Conservation (phyloP, 2,329 filamentous ascomycete species). For the Stachybotrys chartarum region DNA sequence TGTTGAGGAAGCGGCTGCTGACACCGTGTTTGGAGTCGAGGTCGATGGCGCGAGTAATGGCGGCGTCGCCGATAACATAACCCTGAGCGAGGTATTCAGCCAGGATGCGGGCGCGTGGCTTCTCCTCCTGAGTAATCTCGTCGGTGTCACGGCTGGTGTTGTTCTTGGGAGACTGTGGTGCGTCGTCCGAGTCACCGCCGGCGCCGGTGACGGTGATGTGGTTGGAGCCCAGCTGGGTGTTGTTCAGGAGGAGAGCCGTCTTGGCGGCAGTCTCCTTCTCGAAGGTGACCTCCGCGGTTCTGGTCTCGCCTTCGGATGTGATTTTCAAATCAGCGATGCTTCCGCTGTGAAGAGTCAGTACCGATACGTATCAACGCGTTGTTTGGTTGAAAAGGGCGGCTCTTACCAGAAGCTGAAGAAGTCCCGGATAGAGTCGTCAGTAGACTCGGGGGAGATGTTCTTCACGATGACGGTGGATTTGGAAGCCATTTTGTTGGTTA, state of each 20-base stretch:
- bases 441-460: slow-evolving; percentile 76
- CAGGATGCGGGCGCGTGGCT: slow-evolving; percentile 86
- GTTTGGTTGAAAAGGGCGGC: not conserved
- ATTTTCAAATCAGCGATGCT: slow-evolving; percentile 84
- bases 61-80: slow-evolving; percentile 70
- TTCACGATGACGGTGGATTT: slow-evolving; percentile 73
- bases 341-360: slow-evolving; percentile 49
- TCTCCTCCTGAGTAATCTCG: slow-evolving; percentile 89
- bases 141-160: slow-evolving; percentile 53
- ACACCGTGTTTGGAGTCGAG: slow-evolving; percentile 89
- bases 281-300: slow-evolving; percentile 88
- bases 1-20: slow-evolving; percentile 68
- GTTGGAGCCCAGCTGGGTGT: slow-evolving; percentile 85
- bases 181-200: slow-evolving; percentile 59
- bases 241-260: slow-evolving; percentile 93
- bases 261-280: slow-evolving; percentile 96
- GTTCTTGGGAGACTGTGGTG: slow-evolving; percentile 45
- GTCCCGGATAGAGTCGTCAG: slow-evolving; percentile 85
- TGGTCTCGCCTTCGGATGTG: slow-evolving; percentile 58
- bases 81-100: slow-evolving; percentile 96
- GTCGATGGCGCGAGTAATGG: slow-evolving; percentile 75
- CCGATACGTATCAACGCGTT: not conserved
- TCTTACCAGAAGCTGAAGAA: slow-evolving; percentile 94
- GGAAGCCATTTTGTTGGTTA: slow-evolving; percentile 40
- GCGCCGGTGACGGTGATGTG: slow-evolving; percentile 70